phyloP scores from a whole-genome alignment of 495 filamentous ascomycete genomes.

The Sordaria brevicollis region DNA sequence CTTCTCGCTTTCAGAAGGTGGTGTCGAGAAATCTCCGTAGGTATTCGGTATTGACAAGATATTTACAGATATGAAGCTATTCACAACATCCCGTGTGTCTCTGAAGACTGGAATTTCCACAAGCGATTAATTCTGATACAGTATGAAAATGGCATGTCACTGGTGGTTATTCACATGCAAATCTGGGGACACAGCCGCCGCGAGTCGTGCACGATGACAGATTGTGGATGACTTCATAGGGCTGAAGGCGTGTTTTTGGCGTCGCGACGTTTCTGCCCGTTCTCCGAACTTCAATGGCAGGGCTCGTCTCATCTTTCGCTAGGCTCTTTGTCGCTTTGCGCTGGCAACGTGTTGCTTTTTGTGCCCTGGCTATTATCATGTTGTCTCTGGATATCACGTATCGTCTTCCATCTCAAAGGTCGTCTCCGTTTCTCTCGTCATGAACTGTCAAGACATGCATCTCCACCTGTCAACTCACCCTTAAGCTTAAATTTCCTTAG shows the following conservation, averaged over 20 bases:
- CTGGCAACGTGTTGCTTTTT: no score
- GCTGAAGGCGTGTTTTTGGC: neutral
- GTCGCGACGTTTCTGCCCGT: neutral
- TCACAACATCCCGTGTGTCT: neutral
- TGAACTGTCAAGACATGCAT: neutral
- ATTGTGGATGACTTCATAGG: neutral
- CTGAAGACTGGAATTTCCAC: neutral
- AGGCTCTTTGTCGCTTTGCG: neutral
- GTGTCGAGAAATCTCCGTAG: no score
- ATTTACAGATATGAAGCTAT: neutral
- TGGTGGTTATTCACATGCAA: no score
- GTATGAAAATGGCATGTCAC: no score
- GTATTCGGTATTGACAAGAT: no score
- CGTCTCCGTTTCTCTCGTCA: neutral
- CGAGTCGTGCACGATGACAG: neutral
- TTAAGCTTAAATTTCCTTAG: neutral
- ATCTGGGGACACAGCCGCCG: no score
- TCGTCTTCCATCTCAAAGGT: neutral
- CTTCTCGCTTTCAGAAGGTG: no score
- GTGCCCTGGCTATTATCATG: no score
- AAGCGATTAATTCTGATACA: no score
- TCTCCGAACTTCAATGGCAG: neutral
- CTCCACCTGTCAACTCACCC: neutral
- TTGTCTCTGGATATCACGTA: no score
- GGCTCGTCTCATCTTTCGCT: neutral